phyloP scores from a whole-genome alignment of 1,284 basidiomycete genomes.

The Singerocomus rubriflavus region DNA sequence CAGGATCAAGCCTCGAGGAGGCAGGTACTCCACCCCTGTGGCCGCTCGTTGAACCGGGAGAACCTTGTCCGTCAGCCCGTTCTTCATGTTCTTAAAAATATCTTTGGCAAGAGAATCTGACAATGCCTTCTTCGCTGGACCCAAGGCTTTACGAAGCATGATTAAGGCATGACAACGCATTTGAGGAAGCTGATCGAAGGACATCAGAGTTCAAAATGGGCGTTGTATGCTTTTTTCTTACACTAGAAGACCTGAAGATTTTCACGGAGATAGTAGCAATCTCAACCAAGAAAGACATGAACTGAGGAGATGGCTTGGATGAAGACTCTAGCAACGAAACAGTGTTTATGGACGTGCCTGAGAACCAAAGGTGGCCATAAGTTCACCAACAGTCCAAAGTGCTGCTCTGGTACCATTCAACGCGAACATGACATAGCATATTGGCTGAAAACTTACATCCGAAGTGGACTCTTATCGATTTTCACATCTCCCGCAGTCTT shows the following conservation, averaged over 20 bases:
- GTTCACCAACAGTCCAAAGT: slow-evolving; percentile 81
- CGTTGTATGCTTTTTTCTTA: slow-evolving; percentile 34
- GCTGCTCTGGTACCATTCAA: slow-evolving; percentile 51
- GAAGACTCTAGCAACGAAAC: neutral
- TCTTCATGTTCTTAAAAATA: slow-evolving; percentile 79
- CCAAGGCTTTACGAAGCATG: slow-evolving; percentile 74
- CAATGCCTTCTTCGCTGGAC: slow-evolving; percentile 78
- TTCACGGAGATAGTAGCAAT: slow-evolving; percentile 66
- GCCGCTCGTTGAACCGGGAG: slow-evolving; percentile 84
- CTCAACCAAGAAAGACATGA: slow-evolving; percentile 94
- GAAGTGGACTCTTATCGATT: slow-evolving; percentile 59
- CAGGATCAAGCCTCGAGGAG: neutral
- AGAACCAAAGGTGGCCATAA: slow-evolving; percentile 81
- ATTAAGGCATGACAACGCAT: slow-evolving; percentile 81
- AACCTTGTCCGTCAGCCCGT: slow-evolving; percentile 79
- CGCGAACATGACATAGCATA: slow-evolving; percentile 3
- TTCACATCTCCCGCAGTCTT: slow-evolving; percentile 76
- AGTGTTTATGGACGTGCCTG: slow-evolving; percentile 52
- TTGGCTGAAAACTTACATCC: slow-evolving; percentile 53
- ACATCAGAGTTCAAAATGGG: slow-evolving; percentile 2
- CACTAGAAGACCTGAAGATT: slow-evolving; percentile 68
- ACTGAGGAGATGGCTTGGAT: slow-evolving; percentile 42
- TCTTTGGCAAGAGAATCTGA: slow-evolving; percentile 81
- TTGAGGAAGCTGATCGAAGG: slow-evolving; percentile 58
- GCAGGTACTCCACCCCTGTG: slow-evolving; percentile 56